phyloP scores from a whole-genome alignment of 805 yeast species.

The Lachancea thermotolerans region DNA sequence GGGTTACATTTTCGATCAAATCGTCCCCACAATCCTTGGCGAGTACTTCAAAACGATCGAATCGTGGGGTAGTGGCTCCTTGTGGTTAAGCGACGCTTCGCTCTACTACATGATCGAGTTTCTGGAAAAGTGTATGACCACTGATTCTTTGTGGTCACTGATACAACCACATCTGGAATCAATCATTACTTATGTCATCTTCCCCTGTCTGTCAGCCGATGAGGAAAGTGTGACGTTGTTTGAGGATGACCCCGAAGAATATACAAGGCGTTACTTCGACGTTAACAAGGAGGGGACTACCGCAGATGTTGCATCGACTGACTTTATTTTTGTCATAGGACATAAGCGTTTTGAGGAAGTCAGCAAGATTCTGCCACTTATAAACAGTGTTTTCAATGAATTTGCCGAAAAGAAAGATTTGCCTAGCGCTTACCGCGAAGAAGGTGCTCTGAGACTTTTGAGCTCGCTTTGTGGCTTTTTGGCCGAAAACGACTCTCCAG shows the following conservation, averaged over 20 bases:
- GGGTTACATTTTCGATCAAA: conserved; percentile 43
- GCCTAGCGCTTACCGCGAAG: conserved; percentile 55
- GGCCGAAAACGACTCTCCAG: conserved; percentile 37
- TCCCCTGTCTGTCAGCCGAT: conserved; percentile 68
- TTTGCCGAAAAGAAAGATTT: conserved; percentile 32
- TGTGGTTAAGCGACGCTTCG: conserved; percentile 63
- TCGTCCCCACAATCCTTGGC: conserved; percentile 64
- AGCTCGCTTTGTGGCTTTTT: conserved; percentile 52
- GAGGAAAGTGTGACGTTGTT: conserved; percentile 61
- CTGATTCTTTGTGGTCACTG: conserved; percentile 52
- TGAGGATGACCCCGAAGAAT: conserved; percentile 78
- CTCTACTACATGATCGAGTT: conserved; percentile 62
- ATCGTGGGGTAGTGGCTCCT: conserved; percentile 32
- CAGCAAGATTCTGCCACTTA: conserved; percentile 47
- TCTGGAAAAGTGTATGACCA: conserved; percentile 52
- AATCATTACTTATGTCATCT: conserved; percentile 61
- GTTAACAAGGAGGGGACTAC: conserved; percentile 54
- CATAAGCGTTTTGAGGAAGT: conserved; percentile 50
- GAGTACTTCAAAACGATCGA: conserved; percentile 48
- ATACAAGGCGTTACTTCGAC: conserved; percentile 66
- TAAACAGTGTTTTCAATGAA: conserved; percentile 41
- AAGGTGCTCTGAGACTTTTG: conserved; percentile 73
- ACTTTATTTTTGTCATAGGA: conserved; percentile 59
- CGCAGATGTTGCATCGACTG: conserved; percentile 77
- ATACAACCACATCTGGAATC: conserved; percentile 60